Evolutionary conservation across 2,329 filamentous ascomycete species (phyloP), one percentile per base, ranked within the genome.

Genomic region (Microcyclosporella mali): DNA sequence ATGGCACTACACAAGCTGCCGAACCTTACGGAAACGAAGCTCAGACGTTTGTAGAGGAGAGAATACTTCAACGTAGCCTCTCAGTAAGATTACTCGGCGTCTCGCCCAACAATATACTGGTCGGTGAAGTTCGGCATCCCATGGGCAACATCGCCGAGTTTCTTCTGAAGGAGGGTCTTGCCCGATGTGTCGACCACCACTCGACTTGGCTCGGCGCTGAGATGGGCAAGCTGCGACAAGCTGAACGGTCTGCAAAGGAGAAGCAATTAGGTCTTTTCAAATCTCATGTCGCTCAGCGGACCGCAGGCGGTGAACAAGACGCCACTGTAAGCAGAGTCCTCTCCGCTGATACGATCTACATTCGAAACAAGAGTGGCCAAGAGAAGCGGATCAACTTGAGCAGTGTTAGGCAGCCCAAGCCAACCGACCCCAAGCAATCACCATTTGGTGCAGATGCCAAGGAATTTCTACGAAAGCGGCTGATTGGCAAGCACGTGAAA

Each of bases 401-500:
- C 73, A 97, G 90, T 63, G 79, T 97, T 46, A 83, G 92, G 49
- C 90, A 92, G 44, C 92, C 92, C n/a, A 89, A 94, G 61, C 78
- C 85, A 2, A 84, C 81, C 36, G 90, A 97, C 64, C 78, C 86
- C 15, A 84, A 87, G 44, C 90, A 97, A 66, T 78, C 86, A 31
- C 88, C 88, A 0, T 98, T 90, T 72, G 78, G 81, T 54, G 85
- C 92, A 10, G 90, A 95, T 62, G 90, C 92, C 25, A 98, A 98
- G 72, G 92, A 98, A 64, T 97, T 90, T 62, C 66, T 97, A 51
- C 82, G 92, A 42, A 95, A 95, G 74, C 88, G 83, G 65, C 67
- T 95, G 25, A 98, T 98, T 59, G 92, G 89, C 48, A 98, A 98
- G 73, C 87, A 95, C 54, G 88, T 97, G 53, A 86, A 84, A 64